Evolutionary conservation across 2,329 filamentous ascomycete genomes (phyloP).

Genomic region (Juglanconis oblonga): DNA sequence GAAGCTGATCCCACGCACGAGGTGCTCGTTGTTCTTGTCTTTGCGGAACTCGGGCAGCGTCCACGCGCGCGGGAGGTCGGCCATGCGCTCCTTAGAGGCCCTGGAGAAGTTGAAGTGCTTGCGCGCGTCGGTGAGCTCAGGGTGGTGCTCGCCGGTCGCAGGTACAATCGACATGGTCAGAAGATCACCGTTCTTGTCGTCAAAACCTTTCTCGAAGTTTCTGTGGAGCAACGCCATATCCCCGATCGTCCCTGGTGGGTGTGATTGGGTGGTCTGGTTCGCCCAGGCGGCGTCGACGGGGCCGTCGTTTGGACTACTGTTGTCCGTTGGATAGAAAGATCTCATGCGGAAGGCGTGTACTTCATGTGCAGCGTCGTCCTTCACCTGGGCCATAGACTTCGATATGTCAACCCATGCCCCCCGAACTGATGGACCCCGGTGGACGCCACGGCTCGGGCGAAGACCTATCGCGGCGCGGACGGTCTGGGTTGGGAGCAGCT

Average conservation of each 20-base stretch:
- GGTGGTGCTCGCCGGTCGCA: slow-evolving; percentile 1
- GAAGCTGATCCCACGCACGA: slow-evolving; percentile 25
- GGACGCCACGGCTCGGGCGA: neutral
- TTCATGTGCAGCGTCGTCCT: slow-evolving; percentile 8
- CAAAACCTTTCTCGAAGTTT: neutral
- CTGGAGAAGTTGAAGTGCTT: neutral
- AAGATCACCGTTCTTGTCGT: neutral
- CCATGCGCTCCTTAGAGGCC: neutral
- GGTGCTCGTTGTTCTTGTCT: neutral
- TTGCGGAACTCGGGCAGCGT: neutral
- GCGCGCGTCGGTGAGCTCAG: neutral
- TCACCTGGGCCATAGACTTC: slow-evolving; percentile 9
- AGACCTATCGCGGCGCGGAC: slow-evolving; percentile 10
- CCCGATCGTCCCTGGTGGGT: neutral
- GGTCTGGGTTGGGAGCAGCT: slow-evolving; percentile 6
- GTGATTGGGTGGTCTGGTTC: neutral
- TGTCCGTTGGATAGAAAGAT: neutral
- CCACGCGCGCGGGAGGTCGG: neutral
- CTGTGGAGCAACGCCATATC: neutral
- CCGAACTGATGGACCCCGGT: slow-evolving; percentile 3
- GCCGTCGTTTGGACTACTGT: neutral
- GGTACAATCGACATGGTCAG: slow-evolving; percentile 15
- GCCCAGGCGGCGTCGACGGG: neutral
- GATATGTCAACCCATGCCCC: slow-evolving; percentile 15
- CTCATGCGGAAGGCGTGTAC: neutral